Percentiles rank a stretch among this genome's conserved stretches.
phyloP scores from a whole-genome alignment of 306 rosid species.

The Cucumis melo region DNA sequence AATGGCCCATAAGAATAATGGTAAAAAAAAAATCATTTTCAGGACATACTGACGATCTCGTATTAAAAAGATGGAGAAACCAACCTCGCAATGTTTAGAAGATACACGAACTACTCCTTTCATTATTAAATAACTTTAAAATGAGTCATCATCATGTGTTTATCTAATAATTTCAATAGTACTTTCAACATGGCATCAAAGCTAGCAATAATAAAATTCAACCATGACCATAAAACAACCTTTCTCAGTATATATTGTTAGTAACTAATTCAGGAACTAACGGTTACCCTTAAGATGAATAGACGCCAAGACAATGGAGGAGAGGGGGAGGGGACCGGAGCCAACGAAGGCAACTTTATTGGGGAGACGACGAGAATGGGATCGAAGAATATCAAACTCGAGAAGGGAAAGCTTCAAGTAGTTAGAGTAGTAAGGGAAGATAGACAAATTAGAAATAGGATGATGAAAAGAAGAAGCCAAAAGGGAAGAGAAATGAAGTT shows the following conservation, averaged over 20 bases:
- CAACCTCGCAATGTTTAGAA: too few relatives aligned
- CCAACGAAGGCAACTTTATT: slow-evolving; percentile 21
- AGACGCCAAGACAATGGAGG: slow-evolving; percentile 22
- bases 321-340: slow-evolving; percentile 27
- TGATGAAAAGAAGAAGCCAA: slow-evolving; percentile 26
- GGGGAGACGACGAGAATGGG: slow-evolving; percentile 6
- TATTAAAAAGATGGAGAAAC: too few relatives aligned
- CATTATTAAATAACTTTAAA: too few relatives aligned
- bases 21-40: too few relatives aligned
- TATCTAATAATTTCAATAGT: too few relatives aligned
- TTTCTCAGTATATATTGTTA: too few relatives aligned
- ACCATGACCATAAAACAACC: too few relatives aligned
- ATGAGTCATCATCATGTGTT: too few relatives aligned
- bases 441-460: slow-evolving; percentile 36
- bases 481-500: slow-evolving; percentile 39
- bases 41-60: not conserved
- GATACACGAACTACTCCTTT: too few relatives aligned
- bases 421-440: slow-evolving; percentile 48
- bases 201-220: too few relatives aligned
- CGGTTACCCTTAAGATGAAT: not conserved
- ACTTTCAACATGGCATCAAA: too few relatives aligned
- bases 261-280: not conserved
- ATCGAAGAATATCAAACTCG: slow-evolving; percentile 14
- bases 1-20: too few relatives aligned
- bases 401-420: slow-evolving; percentile 21